Conservation (phyloP, 1,284 basidiomycete species). For the Neolentinus lepideus region DNA sequence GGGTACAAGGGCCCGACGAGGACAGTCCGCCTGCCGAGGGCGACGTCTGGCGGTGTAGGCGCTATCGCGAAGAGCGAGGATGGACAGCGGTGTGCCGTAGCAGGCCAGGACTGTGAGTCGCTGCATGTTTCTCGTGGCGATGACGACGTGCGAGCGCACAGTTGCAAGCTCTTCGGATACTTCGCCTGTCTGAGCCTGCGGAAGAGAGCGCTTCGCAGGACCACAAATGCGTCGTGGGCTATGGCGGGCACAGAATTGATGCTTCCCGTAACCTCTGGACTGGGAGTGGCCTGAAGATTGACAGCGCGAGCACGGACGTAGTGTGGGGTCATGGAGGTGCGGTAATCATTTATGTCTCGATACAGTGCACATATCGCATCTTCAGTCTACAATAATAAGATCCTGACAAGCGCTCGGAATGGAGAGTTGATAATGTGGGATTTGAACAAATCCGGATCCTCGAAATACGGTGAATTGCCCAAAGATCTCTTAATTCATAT, state of each 20-base stretch:
- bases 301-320: slow-evolving; percentile 71
- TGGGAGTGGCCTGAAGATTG: slow-evolving; percentile 65
- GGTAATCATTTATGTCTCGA: slow-evolving; percentile 21
- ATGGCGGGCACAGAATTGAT: slow-evolving; percentile 56
- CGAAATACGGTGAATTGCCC: slow-evolving; percentile 56
- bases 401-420: slow-evolving; percentile 76
- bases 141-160: neutral
- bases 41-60: slow-evolving; percentile 51
- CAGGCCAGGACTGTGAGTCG: slow-evolving; percentile 65
- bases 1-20: slow-evolving; percentile 38
- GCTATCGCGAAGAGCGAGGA: slow-evolving; percentile 62
- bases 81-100: slow-evolving; percentile 56
- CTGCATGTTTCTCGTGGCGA: neutral
- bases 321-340: slow-evolving; percentile 75
- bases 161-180: slow-evolving; percentile 52
- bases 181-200: slow-evolving; percentile 46
- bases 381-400: slow-evolving; percentile 69
- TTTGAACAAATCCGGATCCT: slow-evolving; percentile 55
- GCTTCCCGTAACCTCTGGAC: slow-evolving; percentile 68
- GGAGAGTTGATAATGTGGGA: slow-evolving; percentile 87
- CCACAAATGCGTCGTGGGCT: slow-evolving; percentile 46
- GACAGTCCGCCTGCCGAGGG: slow-evolving; percentile 49
- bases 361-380: neutral
- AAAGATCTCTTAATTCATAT: neutral
- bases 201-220: slow-evolving; percentile 25